These are phyloP conservation scores for Fusarium begoniae DNA, from an alignment of 2,329 filamentous ascomycete genomes.

Conservation along the genomic window DNA sequence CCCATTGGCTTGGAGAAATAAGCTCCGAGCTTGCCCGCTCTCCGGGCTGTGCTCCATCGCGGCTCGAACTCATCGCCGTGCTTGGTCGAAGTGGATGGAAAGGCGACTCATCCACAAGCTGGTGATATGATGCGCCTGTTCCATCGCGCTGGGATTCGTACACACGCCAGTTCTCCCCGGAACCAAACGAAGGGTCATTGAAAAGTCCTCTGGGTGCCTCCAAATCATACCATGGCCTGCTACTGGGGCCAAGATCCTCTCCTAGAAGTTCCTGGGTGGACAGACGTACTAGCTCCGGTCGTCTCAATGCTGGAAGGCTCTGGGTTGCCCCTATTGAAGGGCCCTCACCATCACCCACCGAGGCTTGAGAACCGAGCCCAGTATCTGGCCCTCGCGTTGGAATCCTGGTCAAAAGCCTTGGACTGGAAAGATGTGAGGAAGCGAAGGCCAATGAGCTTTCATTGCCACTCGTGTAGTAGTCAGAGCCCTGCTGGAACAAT, in stretches of 20 bases:
- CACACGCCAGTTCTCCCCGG: constrained; percentile 50
- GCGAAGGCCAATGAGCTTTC: constrained; percentile 49
- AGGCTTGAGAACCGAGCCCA: not conserved
- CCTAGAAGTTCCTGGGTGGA: constrained; percentile 35
- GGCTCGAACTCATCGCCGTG: constrained; percentile 30
- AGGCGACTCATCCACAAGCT: constrained; percentile 47
- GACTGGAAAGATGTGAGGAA: constrained; percentile 41
- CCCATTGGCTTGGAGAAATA: constrained; percentile 42
- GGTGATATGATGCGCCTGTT: constrained; percentile 46
- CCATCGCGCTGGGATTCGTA: constrained; percentile 41
- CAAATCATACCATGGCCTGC: constrained; percentile 40
- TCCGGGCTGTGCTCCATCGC: constrained; percentile 32
- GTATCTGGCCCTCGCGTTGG: constrained; percentile 11
- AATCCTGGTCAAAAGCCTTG: constrained; percentile 32
- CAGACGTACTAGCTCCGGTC: constrained; percentile 38
- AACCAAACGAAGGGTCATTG: constrained; percentile 48
- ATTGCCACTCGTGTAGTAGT: constrained; percentile 44
- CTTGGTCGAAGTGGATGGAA: constrained; percentile 51
- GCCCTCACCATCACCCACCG: not conserved
- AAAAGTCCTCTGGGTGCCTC: constrained; percentile 37
- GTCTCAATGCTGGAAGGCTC: constrained; percentile 37
- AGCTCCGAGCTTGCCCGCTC: constrained; percentile 36
- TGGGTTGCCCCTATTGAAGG: constrained; percentile 34
- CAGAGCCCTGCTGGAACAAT: constrained; percentile 35
- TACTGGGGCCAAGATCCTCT: constrained; percentile 11